Conservation (phyloP, 1,284 basidiomycete genomes). For the Moesziomyces parantarcticus region DNA sequence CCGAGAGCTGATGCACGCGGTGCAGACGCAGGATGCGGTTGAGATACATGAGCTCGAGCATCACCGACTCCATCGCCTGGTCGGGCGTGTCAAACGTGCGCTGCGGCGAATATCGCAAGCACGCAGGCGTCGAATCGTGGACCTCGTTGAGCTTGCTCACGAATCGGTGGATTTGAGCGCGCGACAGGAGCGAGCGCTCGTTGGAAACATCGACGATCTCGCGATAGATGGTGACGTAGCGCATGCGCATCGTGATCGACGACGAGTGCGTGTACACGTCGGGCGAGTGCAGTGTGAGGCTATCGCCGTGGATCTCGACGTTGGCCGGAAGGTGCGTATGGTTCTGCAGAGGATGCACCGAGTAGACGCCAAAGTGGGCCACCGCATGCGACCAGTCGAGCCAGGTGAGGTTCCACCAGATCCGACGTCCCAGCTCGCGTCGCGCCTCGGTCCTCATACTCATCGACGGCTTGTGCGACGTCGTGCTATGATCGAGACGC, state of each 20-base stretch:
- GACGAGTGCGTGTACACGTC: slow-evolving; percentile 53
- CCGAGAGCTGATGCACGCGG: slow-evolving; percentile 58
- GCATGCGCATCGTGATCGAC: slow-evolving; percentile 39
- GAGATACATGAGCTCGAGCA: slow-evolving; percentile 62
- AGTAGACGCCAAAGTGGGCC: slow-evolving; percentile 59
- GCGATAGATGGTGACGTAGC: slow-evolving; percentile 47
- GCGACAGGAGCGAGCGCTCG: slow-evolving; percentile 22
- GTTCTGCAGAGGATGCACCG: slow-evolving; percentile 59
- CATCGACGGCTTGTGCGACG: slow-evolving; percentile 11
- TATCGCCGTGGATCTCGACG: slow-evolving; percentile 54
- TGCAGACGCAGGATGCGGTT: slow-evolving; percentile 63
- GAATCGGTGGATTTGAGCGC: slow-evolving; percentile 41
- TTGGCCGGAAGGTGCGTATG: slow-evolving; percentile 57
- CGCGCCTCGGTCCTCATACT: slow-evolving; percentile 48
- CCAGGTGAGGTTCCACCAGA: slow-evolving; percentile 64
- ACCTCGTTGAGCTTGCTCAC: slow-evolving; percentile 50
- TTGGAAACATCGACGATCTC: slow-evolving; percentile 45
- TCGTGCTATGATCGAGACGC: slow-evolving; percentile 33
- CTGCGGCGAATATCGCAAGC: slow-evolving; percentile 57
- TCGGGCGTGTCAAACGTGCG: slow-evolving; percentile 48
- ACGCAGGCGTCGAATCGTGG: slow-evolving; percentile 50
- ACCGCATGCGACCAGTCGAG: slow-evolving; percentile 62
- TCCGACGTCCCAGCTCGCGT: slow-evolving; percentile 58
- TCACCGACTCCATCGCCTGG: slow-evolving; percentile 56
- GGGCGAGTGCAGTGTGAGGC: slow-evolving; percentile 36